Conservation (phyloP, 2,329 filamentous ascomycete genomes). For the Leptographium lundbergii region DNA sequence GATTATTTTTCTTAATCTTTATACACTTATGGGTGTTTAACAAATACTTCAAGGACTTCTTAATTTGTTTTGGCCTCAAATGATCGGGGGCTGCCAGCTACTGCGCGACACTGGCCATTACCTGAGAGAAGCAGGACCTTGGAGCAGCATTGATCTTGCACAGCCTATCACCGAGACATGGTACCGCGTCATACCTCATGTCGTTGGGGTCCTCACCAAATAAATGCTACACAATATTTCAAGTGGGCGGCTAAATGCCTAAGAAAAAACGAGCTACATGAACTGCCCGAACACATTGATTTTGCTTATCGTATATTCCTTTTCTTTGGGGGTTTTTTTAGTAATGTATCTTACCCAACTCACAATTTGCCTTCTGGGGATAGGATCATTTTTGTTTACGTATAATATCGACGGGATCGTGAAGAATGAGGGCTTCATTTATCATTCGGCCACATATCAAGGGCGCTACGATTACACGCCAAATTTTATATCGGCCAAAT, state of each 20-base stretch:
- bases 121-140: conserved; percentile 35
- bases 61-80: conserved; percentile 38
- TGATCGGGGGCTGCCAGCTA: conserved; percentile 39
- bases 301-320: too few species aligned
- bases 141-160: conserved; percentile 35
- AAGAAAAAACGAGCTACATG: not conserved
- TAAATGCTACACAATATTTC: conserved; percentile 12
- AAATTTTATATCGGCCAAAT: too few species aligned
- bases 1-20: not conserved
- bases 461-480: too few species aligned
- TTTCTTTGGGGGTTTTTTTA: not conserved
- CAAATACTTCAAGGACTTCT: conserved; percentile 26
- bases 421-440: too few species aligned
- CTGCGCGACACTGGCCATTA: conserved; percentile 33
- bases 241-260: not conserved
- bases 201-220: conserved; percentile 40
- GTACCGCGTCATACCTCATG: conserved; percentile 32
- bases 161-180: conserved; percentile 27
- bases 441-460: too few species aligned
- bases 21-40: not conserved
- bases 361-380: too few species aligned
- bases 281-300: not conserved
- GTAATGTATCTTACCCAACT: not conserved
- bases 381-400: too few species aligned
- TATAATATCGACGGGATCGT: too few species aligned